A percentile compares a stretch with the other conserved stretches of the same genome.
phyloP scores from a whole-genome alignment of 768 basidiomycete genomes.

The Gymnopilus junonius region DNA sequence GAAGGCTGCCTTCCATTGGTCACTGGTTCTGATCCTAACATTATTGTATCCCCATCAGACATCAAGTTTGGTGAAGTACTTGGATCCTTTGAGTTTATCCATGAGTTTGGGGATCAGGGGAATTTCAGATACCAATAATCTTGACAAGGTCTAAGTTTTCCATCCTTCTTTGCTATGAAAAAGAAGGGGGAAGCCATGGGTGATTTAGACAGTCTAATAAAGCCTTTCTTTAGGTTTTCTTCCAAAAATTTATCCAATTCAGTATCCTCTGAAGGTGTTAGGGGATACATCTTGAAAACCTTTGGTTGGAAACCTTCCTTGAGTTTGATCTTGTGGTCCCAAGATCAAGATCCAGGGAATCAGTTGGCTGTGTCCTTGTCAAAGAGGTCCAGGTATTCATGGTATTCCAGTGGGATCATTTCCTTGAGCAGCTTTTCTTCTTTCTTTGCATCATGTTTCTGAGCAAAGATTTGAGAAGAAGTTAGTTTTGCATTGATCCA shows the following conservation, averaged over 20 bases:
- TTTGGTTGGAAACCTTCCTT: too few relatives aligned
- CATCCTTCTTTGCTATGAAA: conserved; percentile 28
- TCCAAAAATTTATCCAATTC: too few relatives aligned
- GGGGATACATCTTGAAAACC: too few relatives aligned
- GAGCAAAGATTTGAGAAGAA: neutral
- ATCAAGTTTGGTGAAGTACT: conserved; percentile 43
- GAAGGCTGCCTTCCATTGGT: conserved; percentile 48
- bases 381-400: too few relatives aligned
- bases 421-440: neutral
- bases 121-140: conserved; percentile 41
- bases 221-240: conserved; percentile 26
- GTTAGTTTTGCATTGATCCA: too few relatives aligned
- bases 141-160: conserved; percentile 27
- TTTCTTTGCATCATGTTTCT: neutral
- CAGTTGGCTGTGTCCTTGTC: too few relatives aligned
- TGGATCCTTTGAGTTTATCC: conserved; percentile 25
- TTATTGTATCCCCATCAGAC: conserved; percentile 43
- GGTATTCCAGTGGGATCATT: conserved; percentile 3
- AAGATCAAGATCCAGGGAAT: too few relatives aligned
- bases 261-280: too few relatives aligned
- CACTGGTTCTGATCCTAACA: conserved; percentile 35
- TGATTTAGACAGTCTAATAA: conserved; percentile 26
- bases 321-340: too few relatives aligned
- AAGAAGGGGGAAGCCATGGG: conserved; percentile 15
- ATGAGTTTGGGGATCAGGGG: conserved; percentile 35